Conservation (phyloP, 805 yeast species). For the Kurtzmaniella fragi region DNA sequence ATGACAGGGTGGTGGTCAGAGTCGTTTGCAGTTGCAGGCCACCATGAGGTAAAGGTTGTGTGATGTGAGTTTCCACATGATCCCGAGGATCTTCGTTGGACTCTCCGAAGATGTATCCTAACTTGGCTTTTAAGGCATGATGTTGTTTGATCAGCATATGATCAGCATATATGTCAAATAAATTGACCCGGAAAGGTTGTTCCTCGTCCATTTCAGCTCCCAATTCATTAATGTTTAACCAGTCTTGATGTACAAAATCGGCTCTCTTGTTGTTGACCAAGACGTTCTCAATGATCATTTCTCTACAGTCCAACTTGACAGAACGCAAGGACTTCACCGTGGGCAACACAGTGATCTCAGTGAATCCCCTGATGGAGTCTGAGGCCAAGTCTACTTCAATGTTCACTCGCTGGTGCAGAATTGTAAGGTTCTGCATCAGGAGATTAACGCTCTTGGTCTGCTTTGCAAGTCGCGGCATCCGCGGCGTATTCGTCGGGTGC, state of each 20-base stretch:
- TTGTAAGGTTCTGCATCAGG: slow-evolving; percentile 49
- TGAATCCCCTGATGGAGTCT: slow-evolving; percentile 58
- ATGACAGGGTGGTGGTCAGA: too few relatives aligned
- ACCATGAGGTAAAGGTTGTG: too few relatives aligned
- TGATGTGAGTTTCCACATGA: too few relatives aligned
- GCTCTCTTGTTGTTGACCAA: slow-evolving; percentile 54
- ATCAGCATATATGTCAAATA: slow-evolving; percentile 40
- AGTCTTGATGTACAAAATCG: slow-evolving; percentile 53
- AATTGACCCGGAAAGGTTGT: slow-evolving; percentile 17
- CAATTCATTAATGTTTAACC: slow-evolving; percentile 14
- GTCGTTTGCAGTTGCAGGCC: neutral
- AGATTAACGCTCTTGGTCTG: slow-evolving; percentile 15
- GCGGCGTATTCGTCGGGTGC: slow-evolving; percentile 8
- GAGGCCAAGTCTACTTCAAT: slow-evolving; percentile 75
- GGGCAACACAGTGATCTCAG: slow-evolving; percentile 82
- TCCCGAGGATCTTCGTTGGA: slow-evolving; percentile 26
- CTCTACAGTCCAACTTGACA: slow-evolving; percentile 76
- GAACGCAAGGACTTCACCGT: slow-evolving; percentile 50
- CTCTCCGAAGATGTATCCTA: slow-evolving; percentile 50
- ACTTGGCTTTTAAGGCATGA: slow-evolving; percentile 50
- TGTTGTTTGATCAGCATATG: slow-evolving; percentile 48
- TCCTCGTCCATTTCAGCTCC: slow-evolving; percentile 22
- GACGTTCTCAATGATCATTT: slow-evolving; percentile 59
- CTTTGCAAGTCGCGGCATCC: slow-evolving; percentile 14
- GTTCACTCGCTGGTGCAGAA: slow-evolving; percentile 80